Percentiles rank a stretch among this genome's conserved stretches.
Conservation (phyloP, 1,139 yeast species). For the Geotrichum reessii region DNA sequence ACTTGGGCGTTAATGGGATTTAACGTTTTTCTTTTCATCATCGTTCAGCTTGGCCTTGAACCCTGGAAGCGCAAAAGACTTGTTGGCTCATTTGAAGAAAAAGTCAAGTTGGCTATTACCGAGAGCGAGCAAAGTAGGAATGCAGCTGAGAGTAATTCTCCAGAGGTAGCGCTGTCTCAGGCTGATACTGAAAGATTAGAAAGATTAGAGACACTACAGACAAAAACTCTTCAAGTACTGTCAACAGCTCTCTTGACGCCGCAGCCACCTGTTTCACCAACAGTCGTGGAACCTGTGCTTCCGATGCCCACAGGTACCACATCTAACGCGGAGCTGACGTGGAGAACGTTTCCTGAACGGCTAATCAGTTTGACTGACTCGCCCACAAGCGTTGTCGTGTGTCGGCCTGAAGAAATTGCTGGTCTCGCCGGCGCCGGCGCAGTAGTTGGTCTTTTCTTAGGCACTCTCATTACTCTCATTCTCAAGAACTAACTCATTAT, state of each 20-base stretch:
- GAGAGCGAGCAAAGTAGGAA: not conserved
- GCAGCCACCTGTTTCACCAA: slow-evolving; percentile 2
- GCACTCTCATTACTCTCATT: slow-evolving; percentile 13
- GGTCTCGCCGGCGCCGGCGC: slow-evolving; percentile 19
- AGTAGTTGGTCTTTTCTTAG: slow-evolving; percentile 16
- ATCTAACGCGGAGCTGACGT: not conserved
- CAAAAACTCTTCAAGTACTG: slow-evolving; percentile 17
- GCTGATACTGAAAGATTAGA: slow-evolving; percentile 11
- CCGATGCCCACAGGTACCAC: not conserved
- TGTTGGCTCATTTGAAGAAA: slow-evolving; percentile 77
- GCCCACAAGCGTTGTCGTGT: slow-evolving; percentile 4
- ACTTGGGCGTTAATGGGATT: slow-evolving; percentile 87
- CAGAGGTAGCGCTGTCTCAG: not conserved
- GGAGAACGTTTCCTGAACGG: slow-evolving; percentile 17
- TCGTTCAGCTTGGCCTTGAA: slow-evolving; percentile 83
- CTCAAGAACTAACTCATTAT: slow-evolving; percentile 8
- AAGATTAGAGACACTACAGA: slow-evolving; percentile 12
- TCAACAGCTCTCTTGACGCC: slow-evolving; percentile 12
- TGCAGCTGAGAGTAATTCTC: slow-evolving; percentile 4
- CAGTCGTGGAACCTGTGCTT: not conserved
- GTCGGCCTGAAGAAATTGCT: slow-evolving; percentile 17
- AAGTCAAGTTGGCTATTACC: slow-evolving; percentile 45
- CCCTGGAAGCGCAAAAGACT: slow-evolving; percentile 87
- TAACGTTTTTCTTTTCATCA: slow-evolving; percentile 67
- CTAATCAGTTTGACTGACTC: slow-evolving; percentile 10